A percentile compares a stretch with the other conserved stretches of the same genome.
These are phyloP conservation scores for Nigrospora oryzae DNA, from an alignment of 2,329 filamentous ascomycete species.

Conservation along the genomic window DNA sequence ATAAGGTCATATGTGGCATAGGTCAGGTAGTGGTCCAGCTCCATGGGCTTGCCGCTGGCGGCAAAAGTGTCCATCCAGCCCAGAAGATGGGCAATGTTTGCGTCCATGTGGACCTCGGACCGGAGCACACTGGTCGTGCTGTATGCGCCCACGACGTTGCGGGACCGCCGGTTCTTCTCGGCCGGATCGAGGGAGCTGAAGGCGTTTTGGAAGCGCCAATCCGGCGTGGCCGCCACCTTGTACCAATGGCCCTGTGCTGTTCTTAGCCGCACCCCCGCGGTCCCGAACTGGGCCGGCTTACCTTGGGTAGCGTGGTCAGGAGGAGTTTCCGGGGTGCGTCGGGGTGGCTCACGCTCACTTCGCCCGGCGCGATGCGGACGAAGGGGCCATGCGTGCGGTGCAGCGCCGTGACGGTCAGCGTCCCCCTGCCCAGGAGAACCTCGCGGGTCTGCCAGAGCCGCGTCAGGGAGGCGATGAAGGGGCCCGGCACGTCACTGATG, in stretches of 20 bases:
- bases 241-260: slow-evolving; percentile 21
- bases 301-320: slow-evolving; percentile 21
- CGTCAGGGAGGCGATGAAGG: slow-evolving; percentile 28
- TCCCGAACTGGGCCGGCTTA: slow-evolving; percentile 1
- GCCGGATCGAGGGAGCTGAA: slow-evolving; percentile 28
- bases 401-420: not conserved
- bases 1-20: slow-evolving; percentile 21
- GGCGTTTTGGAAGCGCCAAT: slow-evolving; percentile 28
- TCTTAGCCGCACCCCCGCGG: not conserved
- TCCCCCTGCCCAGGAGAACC: not conserved
- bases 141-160: slow-evolving; percentile 22
- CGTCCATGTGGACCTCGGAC: slow-evolving; percentile 9
- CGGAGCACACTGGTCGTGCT: slow-evolving; percentile 20
- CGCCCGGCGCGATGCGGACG: slow-evolving; percentile 31
- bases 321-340: slow-evolving; percentile 28
- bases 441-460: slow-evolving; percentile 28
- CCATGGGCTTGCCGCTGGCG: slow-evolving; percentile 4
- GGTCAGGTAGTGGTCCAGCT: slow-evolving; percentile 13
- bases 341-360: slow-evolving; percentile 33
- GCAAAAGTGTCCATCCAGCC: slow-evolving; percentile 11
- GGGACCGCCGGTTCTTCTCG: slow-evolving; percentile 21
- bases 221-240: slow-evolving; percentile 24
- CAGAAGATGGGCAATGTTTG: slow-evolving; percentile 7
- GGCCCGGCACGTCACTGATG: slow-evolving; percentile 22
- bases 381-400: slow-evolving; percentile 20